These are phyloP conservation scores for Fusarium coffeatum DNA, from an alignment of 2,329 filamentous ascomycete species.

Conservation along the genomic window DNA sequence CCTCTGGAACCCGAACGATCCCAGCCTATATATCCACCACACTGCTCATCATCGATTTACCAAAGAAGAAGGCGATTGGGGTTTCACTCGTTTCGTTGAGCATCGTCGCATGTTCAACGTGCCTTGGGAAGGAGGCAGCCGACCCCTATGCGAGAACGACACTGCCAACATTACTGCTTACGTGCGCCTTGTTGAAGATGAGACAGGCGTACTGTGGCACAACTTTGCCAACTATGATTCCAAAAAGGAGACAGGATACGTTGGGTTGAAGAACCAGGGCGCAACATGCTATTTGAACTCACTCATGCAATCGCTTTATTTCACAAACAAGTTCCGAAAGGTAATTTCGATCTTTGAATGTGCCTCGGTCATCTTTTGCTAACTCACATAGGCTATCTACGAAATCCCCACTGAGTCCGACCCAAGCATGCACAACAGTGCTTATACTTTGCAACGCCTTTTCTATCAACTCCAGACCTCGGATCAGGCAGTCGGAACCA, in stretches of 20 bases:
- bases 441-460: conserved; percentile 90
- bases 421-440: conserved; percentile 84
- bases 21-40: conserved; percentile 84
- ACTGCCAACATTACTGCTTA: conserved; percentile 84
- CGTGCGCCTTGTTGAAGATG: conserved; percentile 83
- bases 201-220: conserved; percentile 90
- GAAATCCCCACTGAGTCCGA: conserved; percentile 94
- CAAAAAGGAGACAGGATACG: conserved; percentile 98
- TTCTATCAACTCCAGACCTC: conserved; percentile 96
- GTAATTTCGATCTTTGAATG: conserved; percentile 55
- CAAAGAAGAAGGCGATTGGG: conserved; percentile 96
- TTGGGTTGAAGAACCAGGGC: conserved; percentile 95
- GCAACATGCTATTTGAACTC: conserved; percentile 92
- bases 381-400: conserved; percentile 79
- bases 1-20: conserved; percentile 93
- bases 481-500: conserved; percentile 84
- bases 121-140: conserved; percentile 75
- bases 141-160: conserved; percentile 82
- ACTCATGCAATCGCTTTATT: conserved; percentile 84
- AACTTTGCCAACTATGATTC: conserved; percentile 96
- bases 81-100: conserved; percentile 96
- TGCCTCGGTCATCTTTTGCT: conserved; percentile 16
- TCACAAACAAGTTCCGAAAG: conserved; percentile 94
- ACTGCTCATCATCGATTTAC: conserved; percentile 95
- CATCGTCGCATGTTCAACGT: conserved; percentile 84